These are phyloP conservation scores for Thelephora aurantiotincta DNA, from an alignment of 768 basidiomycete genomes.

Conservation along the genomic window DNA sequence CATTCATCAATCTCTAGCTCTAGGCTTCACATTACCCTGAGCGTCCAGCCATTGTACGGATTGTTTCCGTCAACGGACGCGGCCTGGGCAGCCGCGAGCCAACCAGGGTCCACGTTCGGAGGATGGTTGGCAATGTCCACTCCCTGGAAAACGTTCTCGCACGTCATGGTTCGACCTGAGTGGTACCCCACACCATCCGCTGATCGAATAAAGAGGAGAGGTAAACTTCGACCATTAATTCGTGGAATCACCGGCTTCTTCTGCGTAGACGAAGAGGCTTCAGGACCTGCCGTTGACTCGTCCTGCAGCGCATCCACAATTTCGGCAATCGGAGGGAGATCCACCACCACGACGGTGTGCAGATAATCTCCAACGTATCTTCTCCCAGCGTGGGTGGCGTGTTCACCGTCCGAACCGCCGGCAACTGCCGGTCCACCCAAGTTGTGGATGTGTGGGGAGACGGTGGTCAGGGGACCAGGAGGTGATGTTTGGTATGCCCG, in stretches of 20 bases:
- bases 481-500: constrained; percentile 64
- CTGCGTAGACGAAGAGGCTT: constrained; percentile 21
- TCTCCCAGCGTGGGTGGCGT: constrained; percentile 14
- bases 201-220: constrained; percentile 68
- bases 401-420: neutral
- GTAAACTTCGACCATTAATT: constrained; percentile 58
- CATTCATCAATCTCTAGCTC: neutral
- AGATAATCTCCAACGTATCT: constrained; percentile 14
- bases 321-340: constrained; percentile 65
- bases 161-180: constrained; percentile 71
- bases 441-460: constrained; percentile 43
- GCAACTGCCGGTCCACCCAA: constrained; percentile 13
- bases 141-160: constrained; percentile 65
- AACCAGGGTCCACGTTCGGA: constrained; percentile 38
- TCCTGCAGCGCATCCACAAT: constrained; percentile 72
- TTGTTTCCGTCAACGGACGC: constrained; percentile 46
- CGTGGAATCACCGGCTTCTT: constrained; percentile 21
- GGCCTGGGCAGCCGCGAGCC: constrained; percentile 65
- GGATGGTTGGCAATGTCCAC: constrained; percentile 40
- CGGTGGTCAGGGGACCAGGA: constrained; percentile 51
- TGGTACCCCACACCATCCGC: constrained; percentile 83
- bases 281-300: constrained; percentile 34
- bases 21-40: constrained; percentile 50
- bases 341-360: constrained; percentile 75
- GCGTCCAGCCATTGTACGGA: constrained; percentile 63